Conservation (phyloP, 441 rosid genomes). For the Gossypium schwendimanii region DNA sequence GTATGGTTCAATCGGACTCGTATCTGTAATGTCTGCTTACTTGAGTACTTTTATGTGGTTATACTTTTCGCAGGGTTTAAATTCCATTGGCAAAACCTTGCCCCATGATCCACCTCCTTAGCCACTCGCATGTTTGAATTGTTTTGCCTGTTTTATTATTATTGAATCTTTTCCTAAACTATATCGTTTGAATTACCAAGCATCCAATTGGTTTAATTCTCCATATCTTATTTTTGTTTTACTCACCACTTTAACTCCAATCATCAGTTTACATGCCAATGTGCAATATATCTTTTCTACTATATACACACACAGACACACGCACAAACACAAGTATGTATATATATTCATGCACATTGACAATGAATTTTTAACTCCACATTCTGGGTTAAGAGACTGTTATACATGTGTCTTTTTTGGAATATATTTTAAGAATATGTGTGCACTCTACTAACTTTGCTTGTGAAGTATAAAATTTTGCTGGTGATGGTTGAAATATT, state of each 20-base stretch:
- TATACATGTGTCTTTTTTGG: no score
- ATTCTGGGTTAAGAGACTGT: no score
- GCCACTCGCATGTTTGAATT: background rate
- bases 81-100: background rate
- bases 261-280: background rate
- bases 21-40: background rate
- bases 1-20: background rate
- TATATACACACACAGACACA: no score
- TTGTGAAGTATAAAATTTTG: no score
- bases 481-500: no score
- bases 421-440: no score
- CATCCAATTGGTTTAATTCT: background rate
- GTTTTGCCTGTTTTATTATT: background rate
- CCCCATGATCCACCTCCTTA: background rate
- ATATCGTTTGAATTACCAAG: background rate
- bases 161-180: background rate
- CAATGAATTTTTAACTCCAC: no score
- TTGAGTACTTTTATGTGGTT: background rate
- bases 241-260: background rate
- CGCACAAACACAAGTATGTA: no score
- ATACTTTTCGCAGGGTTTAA: background rate
- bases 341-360: no score
- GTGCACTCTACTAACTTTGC: no score
- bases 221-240: background rate
- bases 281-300: background rate